Base-by-base conservation (phyloP, 805 yeast species). In the Saccharomycopsis olivae region DNA sequence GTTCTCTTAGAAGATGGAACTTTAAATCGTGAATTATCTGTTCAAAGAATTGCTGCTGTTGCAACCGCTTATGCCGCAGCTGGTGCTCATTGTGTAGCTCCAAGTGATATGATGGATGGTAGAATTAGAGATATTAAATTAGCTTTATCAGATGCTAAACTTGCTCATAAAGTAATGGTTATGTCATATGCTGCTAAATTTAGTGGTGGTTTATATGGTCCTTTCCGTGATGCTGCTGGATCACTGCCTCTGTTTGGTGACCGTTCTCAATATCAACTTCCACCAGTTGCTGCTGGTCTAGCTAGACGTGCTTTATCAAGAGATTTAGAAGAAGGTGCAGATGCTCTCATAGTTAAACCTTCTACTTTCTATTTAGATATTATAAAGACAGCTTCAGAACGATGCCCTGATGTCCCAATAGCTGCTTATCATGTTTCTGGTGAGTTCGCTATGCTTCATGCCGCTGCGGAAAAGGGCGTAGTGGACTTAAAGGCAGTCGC, bases 101-200 rank as follows among this genome's bases (percentile, higher is more conserved):
- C 98, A 10, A 80, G 94, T 13, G 98, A 92, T 57, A 92, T 92
- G 97, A 78, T 88, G 53, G 98, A 92, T 60, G 98, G 98, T 19
- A 73, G 98, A 51, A 75, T 92, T 50, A 66, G 69, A 43, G 96
- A 86, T 34, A 92, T 92, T 59, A 92, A 92, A 60, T 61, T 65
- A 30, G 96, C 94, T 2, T 69, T 92, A 37, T 76, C 89, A 36
- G 76, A 75, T 34, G 86, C 82, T 10, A 79, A 78, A 20, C 60
- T 92, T 44, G 95, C 95, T 16, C 94, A 92, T 61, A 76, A 78
- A 57, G 78, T 87, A 36, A 77, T 89, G 65, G 75, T 92, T 28
- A 78, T 92, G 84, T 82, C 95, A 4, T 92, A 92, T 62, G 74
- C 95, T 27, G 97, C 97, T 43, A 92, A 92, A 58, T 92, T 92